Conservation (phyloP, 75 land plant genomes). For the Sequoiadendron giganteum region DNA sequence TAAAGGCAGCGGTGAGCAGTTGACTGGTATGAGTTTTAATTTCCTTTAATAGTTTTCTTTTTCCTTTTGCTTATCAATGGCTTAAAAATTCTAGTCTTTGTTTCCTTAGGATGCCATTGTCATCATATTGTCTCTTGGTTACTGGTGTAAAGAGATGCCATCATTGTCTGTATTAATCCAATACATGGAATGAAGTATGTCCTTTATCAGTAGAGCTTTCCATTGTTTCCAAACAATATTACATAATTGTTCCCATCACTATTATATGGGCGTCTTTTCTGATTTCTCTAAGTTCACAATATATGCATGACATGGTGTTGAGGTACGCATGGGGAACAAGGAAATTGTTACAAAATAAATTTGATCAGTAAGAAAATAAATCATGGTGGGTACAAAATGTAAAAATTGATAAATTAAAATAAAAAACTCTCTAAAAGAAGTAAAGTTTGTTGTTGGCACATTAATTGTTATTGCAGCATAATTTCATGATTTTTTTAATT, state of each 20-base stretch:
- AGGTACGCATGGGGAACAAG: background rate
- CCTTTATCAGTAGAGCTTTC: background rate
- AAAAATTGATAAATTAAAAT: background rate
- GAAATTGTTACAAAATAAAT: background rate
- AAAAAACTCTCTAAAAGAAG: background rate
- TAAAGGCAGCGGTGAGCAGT: constrained; percentile 31
- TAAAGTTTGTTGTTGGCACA: background rate
- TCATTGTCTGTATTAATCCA: background rate
- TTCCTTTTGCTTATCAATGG: background rate
- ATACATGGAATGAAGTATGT: background rate
- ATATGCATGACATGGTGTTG: background rate
- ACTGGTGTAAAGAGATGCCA: background rate
- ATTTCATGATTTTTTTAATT: background rate
- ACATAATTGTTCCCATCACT: background rate
- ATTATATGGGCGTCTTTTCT: background rate
- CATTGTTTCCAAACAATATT: background rate
- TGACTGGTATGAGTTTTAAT: constrained; percentile 28
- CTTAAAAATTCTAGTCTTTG: background rate
- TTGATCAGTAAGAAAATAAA: too few species aligned
- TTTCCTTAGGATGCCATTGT: background rate
- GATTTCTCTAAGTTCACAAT: background rate
- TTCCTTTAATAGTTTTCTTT: background rate
- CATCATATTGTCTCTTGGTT: background rate
- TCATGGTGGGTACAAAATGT: too few species aligned
- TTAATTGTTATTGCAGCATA: background rate